Percentiles rank a stretch among this genome's conserved stretches.
Conservation (phyloP, 176 grass and related monocot species). For the Triticum dicoccoides region DNA sequence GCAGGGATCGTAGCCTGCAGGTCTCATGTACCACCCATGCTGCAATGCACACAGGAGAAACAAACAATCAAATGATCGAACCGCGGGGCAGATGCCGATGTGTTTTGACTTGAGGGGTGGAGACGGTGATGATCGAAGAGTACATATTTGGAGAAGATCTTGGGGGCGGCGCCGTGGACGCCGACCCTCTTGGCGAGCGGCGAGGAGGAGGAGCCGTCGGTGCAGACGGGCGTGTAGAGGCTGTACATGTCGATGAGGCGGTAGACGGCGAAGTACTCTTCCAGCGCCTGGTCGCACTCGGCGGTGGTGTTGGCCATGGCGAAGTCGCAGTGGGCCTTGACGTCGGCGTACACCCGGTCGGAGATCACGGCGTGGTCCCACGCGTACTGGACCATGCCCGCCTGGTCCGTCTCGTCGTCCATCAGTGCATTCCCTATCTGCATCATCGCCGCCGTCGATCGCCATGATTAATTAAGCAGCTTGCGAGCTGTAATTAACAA, state of each 20-base stretch:
- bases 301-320: slow-evolving; percentile 12
- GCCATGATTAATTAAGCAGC: no score
- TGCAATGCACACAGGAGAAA: background rate
- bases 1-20: slow-evolving; percentile 82
- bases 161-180: slow-evolving; percentile 49
- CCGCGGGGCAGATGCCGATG: background rate
- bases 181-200: slow-evolving; percentile 12
- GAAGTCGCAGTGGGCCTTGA: slow-evolving; percentile 77
- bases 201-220: background rate
- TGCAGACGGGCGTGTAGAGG: slow-evolving; percentile 80
- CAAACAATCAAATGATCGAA: background rate
- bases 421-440: slow-evolving; percentile 88
- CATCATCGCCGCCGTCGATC: background rate
- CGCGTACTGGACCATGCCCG: slow-evolving; percentile 88
- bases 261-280: slow-evolving; percentile 78
- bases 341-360: slow-evolving; percentile 69
- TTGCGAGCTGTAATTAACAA: no score
- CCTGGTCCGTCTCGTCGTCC: slow-evolving; percentile 83
- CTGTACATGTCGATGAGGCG: slow-evolving; percentile 96
- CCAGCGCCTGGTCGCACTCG: slow-evolving; percentile 47
- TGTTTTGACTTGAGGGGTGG: no score
- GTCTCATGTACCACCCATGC: slow-evolving; percentile 61
- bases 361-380: slow-evolving; percentile 99
- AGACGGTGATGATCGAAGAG: background rate
- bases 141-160: slow-evolving; percentile 72